phyloP scores from a whole-genome alignment of 2,329 filamentous ascomycete genomes.

The Scedosporium boydii region DNA sequence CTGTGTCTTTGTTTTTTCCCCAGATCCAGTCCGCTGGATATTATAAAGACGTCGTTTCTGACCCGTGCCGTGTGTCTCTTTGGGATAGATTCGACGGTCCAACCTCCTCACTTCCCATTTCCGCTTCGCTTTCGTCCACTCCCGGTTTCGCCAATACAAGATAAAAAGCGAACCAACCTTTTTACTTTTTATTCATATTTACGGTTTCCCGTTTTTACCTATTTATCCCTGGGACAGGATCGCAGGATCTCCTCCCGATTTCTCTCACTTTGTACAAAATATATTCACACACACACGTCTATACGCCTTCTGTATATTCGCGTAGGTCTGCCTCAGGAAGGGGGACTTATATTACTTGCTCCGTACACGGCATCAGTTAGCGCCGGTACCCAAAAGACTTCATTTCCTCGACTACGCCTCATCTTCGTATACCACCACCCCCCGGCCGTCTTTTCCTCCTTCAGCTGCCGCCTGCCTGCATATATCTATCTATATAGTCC shows the following conservation, averaged over 20 bases:
- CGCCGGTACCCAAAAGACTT: conserved; percentile 1
- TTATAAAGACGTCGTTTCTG: background rate
- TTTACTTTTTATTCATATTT: background rate
- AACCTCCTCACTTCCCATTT: background rate
- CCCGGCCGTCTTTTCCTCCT: background rate
- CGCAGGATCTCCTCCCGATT: background rate
- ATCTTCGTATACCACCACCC: background rate
- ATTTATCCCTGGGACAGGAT: background rate
- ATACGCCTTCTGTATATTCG: background rate
- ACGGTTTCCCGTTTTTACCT: background rate
- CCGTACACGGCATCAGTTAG: background rate
- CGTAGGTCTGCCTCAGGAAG: background rate
- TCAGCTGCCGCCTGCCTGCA: background rate
- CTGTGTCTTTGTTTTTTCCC: background rate
- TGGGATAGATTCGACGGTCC: background rate
- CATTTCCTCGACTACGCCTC: background rate
- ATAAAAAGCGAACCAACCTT: background rate
- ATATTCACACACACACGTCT: background rate
- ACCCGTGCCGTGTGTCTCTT: background rate
- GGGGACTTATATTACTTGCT: background rate
- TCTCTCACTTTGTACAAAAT: background rate
- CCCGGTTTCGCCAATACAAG: background rate
- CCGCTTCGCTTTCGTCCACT: background rate
- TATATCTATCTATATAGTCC: background rate
- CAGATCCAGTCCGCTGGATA: conserved; percentile 4